Base-by-base conservation (phyloP, 2,329 filamentous ascomycete genomes). In the Cordyceps fumosorosea region DNA sequence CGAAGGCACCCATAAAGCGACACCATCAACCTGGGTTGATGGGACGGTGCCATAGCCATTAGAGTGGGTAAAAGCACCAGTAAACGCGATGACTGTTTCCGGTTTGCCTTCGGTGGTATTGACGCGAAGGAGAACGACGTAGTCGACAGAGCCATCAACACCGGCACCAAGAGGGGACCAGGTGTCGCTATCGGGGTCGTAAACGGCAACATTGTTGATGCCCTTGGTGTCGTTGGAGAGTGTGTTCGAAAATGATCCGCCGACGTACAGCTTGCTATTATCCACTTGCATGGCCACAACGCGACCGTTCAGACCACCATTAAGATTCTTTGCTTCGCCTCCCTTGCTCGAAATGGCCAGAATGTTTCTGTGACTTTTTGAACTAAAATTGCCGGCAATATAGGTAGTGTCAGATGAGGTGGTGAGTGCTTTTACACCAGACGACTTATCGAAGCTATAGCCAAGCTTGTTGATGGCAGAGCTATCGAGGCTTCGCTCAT, bases 1-100 rank as follows among this genome's bases (percentile, higher is more conserved):
- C 3, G 92, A 96, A 3, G 90, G 90, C 8, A 98, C 88, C 95
- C 95, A 99, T 44, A 98, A 81, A 16, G 91, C 93, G 69, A 99
- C 91, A 2, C 93, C 92, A 56, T 85, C 75, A 0, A 87, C 89
- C 10, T 82, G 69, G 32, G 87, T 80, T 11, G 85, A 82, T 7
- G 80, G 73, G 66, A 87, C 87, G 65, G 80, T 79, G 42, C 78
- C 85, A 67, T 91, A 93, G 0, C 82, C 83, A 32, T 88, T 82
- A 64, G 96, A 85, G 60, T 86, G 79, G 18, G 84, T 82, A 73
- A 99, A 99, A 64, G 85, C 81, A 6, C 95, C 95, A 55, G 87
- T 93, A 63, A 99, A 79, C 1, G 89, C 86, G 65, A 98, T 82
- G 24, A 89, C 90, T 14, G 84, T 83, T 72, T 96, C 91, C 0